These are phyloP conservation scores for Nakataea oryzae DNA, from an alignment of 2,329 filamentous ascomycete species.

Conservation along the genomic window DNA sequence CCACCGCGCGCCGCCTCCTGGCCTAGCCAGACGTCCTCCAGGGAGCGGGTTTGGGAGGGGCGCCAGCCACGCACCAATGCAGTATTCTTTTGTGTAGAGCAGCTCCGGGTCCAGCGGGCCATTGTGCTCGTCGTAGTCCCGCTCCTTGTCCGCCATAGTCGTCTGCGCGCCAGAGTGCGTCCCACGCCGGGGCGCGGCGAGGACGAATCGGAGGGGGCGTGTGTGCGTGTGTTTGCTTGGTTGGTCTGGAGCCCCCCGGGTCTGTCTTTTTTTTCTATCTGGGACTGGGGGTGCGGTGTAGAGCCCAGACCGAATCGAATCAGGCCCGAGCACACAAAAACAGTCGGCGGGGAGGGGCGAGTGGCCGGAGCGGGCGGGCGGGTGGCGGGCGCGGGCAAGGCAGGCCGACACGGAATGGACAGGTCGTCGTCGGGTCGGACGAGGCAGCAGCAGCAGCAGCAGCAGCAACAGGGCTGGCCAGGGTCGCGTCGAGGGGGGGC, in stretches of 20 bases:
- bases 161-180: not conserved
- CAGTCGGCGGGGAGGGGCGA: no score
- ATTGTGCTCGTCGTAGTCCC: slow-evolving; percentile 34
- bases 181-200: no score
- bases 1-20: not conserved
- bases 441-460: no score
- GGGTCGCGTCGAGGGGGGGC: not conserved
- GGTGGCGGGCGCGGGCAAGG: not conserved
- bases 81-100: slow-evolving; percentile 87
- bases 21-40: no score
- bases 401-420: not conserved
- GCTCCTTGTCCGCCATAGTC: slow-evolving; percentile 36
- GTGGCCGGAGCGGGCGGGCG: no score
- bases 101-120: slow-evolving; percentile 72
- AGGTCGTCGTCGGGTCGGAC: no score
- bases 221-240: no score
- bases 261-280: not conserved
- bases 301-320: not conserved
- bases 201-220: no score
- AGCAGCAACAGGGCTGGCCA: no score
- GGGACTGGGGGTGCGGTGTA: not conserved
- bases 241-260: not conserved
- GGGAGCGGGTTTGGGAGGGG: not conserved
- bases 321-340: not conserved
- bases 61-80: slow-evolving; percentile 54